Base-by-base conservation (phyloP, 73 alveolate species). In the Blepharisma japonicum region DNA sequence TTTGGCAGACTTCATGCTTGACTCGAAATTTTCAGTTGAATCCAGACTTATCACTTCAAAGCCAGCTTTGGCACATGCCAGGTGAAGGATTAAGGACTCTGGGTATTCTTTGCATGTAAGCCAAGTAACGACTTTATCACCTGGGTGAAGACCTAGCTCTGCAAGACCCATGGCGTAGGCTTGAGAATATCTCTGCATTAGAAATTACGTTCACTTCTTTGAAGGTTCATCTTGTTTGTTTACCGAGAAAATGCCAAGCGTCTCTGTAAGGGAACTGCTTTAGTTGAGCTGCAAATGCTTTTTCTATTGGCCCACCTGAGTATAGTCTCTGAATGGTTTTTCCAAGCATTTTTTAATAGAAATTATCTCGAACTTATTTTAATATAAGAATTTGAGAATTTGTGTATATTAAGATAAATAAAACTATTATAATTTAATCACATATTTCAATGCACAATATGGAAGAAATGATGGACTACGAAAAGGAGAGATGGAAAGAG, bases 171-270 rank as follows among this genome's bases (percentile, higher is more conserved):
- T 25, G 14, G 74, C 74, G 23, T 61, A 61, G 47, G 74, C 74
- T 18, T 11, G 18, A 18, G 74, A 61, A 61, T 61, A 39, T 18
- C 74, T 14, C 74, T 61, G 23, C 42, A 25, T 20, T 61, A 25
- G 23, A n/a, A 8, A 20, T 61, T 61, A 61, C 74, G 4, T 61
- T 20, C 3, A 61, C 74, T 61, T 61, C 74, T 61, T 61, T 61
- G 47, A 20, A 61, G 14, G 49, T 20, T 48, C 74, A 61, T 9
- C 74, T n/a, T 14, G 14, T 20, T 39, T 14, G 38, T 25, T 14
- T n/a, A 14, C 50, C 74, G 14, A 25, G 74, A 25, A 18, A 61
- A 18, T 61, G 74, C 74, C 14, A n/a, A 20, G 74, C 74, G 74
- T 61, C 74, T 61, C 46, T n/a, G 23, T 61, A 32, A 32, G 42